Evolutionary conservation across 2,329 filamentous ascomycete genomes (phyloP).

Genomic region (Arachnomyces sp.): DNA sequence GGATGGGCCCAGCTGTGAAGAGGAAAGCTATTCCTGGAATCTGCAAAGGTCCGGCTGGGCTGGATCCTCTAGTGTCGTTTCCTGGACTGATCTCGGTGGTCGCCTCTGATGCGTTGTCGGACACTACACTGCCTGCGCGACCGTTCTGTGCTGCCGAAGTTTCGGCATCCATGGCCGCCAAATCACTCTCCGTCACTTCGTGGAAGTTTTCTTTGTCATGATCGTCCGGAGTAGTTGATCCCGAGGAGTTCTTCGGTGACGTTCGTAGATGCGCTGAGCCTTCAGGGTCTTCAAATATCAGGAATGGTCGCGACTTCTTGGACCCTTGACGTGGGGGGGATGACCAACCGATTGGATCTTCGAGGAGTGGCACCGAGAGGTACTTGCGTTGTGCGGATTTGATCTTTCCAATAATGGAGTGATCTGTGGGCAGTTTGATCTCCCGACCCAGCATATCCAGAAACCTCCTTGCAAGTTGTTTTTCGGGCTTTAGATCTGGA

Average conservation of each 20-base stretch:
- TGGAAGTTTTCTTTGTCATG: constrained; percentile 13
- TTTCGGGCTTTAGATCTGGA: neutral
- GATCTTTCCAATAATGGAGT: neutral
- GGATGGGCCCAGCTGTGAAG: too few relatives aligned
- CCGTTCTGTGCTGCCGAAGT: too few relatives aligned
- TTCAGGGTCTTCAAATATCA: constrained; percentile 14
- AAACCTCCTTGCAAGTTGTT: neutral
- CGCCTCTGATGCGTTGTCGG: too few relatives aligned
- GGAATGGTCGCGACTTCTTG: constrained; percentile 9
- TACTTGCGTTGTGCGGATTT: constrained; percentile 1
- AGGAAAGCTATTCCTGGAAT: too few relatives aligned
- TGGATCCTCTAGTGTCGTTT: too few relatives aligned
- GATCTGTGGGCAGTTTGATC: neutral
- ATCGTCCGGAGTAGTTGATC: constrained; percentile 4
- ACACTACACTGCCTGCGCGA: too few relatives aligned
- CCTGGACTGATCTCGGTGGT: too few relatives aligned
- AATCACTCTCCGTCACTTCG: neutral
- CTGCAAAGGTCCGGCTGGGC: too few relatives aligned
- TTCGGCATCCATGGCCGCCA: too few relatives aligned
- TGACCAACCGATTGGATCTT: constrained; percentile 14
- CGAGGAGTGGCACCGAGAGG: constrained; percentile 6
- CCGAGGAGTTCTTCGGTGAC: neutral
- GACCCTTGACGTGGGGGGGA: constrained; percentile 5
- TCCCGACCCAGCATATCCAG: neutral
- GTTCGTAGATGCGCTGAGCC: constrained; percentile 1